Conservation (phyloP, 1,284 basidiomycete genomes). For the Leccinum pallidistipes region DNA sequence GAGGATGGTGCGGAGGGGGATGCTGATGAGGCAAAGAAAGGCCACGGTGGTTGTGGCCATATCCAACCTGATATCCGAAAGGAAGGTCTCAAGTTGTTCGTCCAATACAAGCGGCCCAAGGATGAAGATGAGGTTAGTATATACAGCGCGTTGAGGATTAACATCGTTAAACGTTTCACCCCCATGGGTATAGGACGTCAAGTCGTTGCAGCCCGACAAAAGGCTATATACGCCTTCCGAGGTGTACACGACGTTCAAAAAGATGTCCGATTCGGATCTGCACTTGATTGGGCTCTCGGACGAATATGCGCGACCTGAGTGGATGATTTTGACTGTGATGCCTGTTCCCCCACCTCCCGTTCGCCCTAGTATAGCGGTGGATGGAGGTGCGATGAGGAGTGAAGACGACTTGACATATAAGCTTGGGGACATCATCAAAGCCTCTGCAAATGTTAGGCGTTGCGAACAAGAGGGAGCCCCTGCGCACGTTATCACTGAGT, state of each 20-base stretch:
- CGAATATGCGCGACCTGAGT: slow-evolving; percentile 96
- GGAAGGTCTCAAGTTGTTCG: slow-evolving; percentile 93
- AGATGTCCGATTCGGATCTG: slow-evolving; percentile 92
- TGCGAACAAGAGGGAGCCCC: slow-evolving; percentile 98
- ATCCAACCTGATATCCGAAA: slow-evolving; percentile 90
- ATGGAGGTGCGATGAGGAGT: slow-evolving; percentile 93
- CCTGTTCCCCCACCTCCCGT: slow-evolving; percentile 98
- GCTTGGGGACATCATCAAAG: slow-evolving; percentile 95
- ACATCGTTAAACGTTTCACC: slow-evolving; percentile 14
- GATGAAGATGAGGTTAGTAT: slow-evolving; percentile 87
- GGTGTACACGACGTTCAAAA: slow-evolving; percentile 90
- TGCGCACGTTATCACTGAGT: slow-evolving; percentile 93
- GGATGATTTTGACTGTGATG: slow-evolving; percentile 99
- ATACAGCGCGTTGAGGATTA: slow-evolving; percentile 1
- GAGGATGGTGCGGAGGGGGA: slow-evolving; percentile 82
- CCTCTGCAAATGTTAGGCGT: slow-evolving; percentile 88
- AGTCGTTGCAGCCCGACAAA: slow-evolving; percentile 89
- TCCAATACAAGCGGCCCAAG: slow-evolving; percentile 93
- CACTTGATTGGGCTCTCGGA: slow-evolving; percentile 91
- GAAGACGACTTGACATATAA: slow-evolving; percentile 99
- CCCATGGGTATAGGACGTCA: slow-evolving; percentile 60
- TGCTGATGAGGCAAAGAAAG: slow-evolving; percentile 72
- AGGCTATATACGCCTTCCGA: slow-evolving; percentile 86
- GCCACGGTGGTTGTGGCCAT: slow-evolving; percentile 96
- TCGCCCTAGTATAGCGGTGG: slow-evolving; percentile 94